A percentile compares a stretch with the other conserved stretches of the same genome.
Evolutionary conservation across 2,329 filamentous ascomycete species (phyloP).

Genomic region (Paradendryphiella salina): DNA sequence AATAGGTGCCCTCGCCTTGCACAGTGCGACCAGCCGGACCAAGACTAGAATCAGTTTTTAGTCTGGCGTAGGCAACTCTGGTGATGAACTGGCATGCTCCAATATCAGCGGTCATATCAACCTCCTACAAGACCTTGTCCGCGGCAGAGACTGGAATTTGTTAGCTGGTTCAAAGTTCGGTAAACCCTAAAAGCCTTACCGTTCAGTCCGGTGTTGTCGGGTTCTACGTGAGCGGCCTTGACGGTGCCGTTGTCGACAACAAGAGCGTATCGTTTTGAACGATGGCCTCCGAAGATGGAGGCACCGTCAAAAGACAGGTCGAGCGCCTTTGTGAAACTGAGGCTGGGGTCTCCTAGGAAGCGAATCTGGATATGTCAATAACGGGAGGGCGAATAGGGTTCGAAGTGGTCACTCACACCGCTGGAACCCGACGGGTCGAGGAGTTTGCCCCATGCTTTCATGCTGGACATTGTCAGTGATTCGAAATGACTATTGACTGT

Average conservation of each 20-base stretch:
- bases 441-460: slow-evolving; percentile 82
- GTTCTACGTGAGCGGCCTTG: slow-evolving; percentile 78
- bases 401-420: slow-evolving; percentile 63
- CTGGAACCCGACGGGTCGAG: slow-evolving; percentile 75
- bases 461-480: slow-evolving; percentile 56
- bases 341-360: slow-evolving; percentile 81
- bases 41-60: not conserved
- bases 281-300: slow-evolving; percentile 76
- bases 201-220: slow-evolving; percentile 81
- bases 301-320: slow-evolving; percentile 80
- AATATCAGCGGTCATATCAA: not conserved
- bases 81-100: not conserved
- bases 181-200: slow-evolving; percentile 55
- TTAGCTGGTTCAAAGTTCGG: not conserved
- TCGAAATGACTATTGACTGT: not conserved
- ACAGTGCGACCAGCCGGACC: not conserved
- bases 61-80: not conserved
- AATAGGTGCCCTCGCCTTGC: not conserved
- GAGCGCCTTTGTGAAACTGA: slow-evolving; percentile 78
- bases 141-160: slow-evolving; percentile 35
- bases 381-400: not conserved
- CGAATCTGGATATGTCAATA: slow-evolving; percentile 65
- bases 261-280: slow-evolving; percentile 87
- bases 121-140: slow-evolving; percentile 36
- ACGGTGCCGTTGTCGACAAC: slow-evolving; percentile 84